Percentiles rank a stretch among this genome's conserved stretches.
phyloP scores from a whole-genome alignment of 2,329 filamentous ascomycete genomes.

The Graphilbum fragrans region DNA sequence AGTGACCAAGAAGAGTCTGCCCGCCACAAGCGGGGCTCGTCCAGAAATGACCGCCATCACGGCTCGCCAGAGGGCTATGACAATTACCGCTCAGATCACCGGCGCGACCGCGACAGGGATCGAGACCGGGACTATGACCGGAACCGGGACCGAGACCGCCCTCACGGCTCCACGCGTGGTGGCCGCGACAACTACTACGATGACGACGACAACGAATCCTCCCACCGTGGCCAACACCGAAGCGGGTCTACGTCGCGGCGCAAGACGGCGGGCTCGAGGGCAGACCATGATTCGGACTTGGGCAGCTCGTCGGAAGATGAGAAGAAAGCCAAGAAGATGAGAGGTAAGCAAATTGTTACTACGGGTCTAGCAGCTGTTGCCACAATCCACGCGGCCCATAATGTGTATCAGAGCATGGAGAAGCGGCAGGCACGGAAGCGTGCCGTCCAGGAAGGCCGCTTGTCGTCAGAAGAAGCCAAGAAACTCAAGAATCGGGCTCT shows the following conservation, averaged over 20 bases:
- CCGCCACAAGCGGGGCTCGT: conserved; percentile 11
- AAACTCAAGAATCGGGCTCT: conserved; percentile 46
- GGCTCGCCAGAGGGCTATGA: conserved; percentile 29
- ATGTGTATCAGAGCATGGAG: conserved; percentile 46
- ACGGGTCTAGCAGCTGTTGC: conserved; percentile 44
- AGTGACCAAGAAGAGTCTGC: conserved; percentile 21
- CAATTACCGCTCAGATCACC: conserved; percentile 22
- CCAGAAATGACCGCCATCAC: conserved; percentile 13
- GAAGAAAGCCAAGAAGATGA: conserved; percentile 42
- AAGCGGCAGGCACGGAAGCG: conserved; percentile 39
- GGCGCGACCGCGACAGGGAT: conserved; percentile 19
- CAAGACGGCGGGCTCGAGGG: conserved; percentile 12
- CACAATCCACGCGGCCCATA: conserved; percentile 48
- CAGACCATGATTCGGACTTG: conserved; percentile 38
- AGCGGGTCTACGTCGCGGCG: conserved; percentile 25
- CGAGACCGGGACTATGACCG: conserved; percentile 26
- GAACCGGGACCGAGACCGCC: conserved; percentile 13
- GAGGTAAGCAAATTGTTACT: conserved; percentile 49
- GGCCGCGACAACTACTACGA: conserved; percentile 34
- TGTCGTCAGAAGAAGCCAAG: conserved; percentile 37
- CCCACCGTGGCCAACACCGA: conserved; percentile 14
- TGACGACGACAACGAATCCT: conserved; percentile 34
- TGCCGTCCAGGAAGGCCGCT: conserved; percentile 40
- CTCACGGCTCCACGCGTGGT: conserved; percentile 20
- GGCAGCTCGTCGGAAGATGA: conserved; percentile 47